These are phyloP conservation scores for Scheffersomyces titani DNA, from an alignment of 1,139 yeast species.

Conservation along the genomic window DNA sequence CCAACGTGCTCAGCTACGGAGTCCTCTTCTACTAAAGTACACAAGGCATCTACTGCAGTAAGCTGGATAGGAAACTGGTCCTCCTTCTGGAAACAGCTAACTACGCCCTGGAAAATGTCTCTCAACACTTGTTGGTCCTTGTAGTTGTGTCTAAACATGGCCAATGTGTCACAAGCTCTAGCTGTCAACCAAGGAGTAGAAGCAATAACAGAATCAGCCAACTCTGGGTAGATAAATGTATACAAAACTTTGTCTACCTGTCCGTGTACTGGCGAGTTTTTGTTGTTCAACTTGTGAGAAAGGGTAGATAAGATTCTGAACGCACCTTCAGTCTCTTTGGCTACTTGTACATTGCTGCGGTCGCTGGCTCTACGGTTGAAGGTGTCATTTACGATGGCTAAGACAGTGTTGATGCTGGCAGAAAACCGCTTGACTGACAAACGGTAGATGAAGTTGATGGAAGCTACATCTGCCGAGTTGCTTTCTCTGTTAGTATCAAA, in stretches of 20 bases:
- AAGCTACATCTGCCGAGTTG: slow-evolving; percentile 78
- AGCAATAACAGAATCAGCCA: slow-evolving; percentile 30
- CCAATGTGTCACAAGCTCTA: slow-evolving; percentile 57
- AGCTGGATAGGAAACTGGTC: slow-evolving; percentile 52
- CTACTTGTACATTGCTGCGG: slow-evolving; percentile 28
- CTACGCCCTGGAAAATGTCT: slow-evolving; percentile 46
- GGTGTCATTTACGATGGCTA: slow-evolving; percentile 51
- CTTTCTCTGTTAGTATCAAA: slow-evolving; percentile 72
- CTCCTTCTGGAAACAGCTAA: slow-evolving; percentile 42
- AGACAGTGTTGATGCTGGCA: slow-evolving; percentile 40
- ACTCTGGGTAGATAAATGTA: slow-evolving; percentile 50
- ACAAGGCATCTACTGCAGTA: slow-evolving; percentile 56
- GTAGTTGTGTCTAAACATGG: slow-evolving; percentile 44
- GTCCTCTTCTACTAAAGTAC: slow-evolving; percentile 50
- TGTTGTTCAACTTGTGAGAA: slow-evolving; percentile 41
- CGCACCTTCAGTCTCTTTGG: slow-evolving; percentile 52
- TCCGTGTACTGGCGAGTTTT: slow-evolving; percentile 43
- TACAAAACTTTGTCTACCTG: slow-evolving; percentile 48
- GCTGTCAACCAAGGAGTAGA: slow-evolving; percentile 52
- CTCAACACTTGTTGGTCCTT: slow-evolving; percentile 42
- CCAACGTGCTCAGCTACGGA: slow-evolving; percentile 48
- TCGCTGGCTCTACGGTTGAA: slow-evolving; percentile 45
- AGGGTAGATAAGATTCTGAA: slow-evolving; percentile 49
- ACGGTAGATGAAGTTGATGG: slow-evolving; percentile 69
- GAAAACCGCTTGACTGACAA: slow-evolving; percentile 50